Conservation (phyloP, 208 protist species). For the Novymonas esmeraldas region DNA sequence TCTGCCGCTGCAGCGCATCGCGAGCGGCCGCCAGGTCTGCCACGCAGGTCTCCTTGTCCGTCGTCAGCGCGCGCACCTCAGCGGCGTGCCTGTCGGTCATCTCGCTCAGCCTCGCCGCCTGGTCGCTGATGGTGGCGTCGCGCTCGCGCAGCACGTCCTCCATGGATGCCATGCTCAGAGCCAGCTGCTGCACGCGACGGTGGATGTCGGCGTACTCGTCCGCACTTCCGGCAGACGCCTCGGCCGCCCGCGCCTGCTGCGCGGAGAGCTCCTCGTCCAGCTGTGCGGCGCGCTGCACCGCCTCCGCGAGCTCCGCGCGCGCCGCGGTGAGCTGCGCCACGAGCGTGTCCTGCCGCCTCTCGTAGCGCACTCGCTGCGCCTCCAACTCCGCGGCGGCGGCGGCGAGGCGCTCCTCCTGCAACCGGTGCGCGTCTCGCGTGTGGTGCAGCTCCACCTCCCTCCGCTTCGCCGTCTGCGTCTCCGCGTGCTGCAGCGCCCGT, state of each 20-base stretch:
- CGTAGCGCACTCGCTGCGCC: conserved; percentile 7
- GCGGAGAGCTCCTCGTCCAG: conserved; percentile 31
- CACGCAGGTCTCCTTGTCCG: conserved; percentile 30
- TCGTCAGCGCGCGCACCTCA: conserved; percentile 15
- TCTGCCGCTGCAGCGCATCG: conserved; percentile 53
- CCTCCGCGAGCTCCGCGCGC: conserved; percentile 28
- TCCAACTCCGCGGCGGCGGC: conserved; percentile 15
- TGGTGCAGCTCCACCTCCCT: conserved; percentile 62
- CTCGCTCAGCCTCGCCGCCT: conserved; percentile 27
- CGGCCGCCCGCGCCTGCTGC: conserved; percentile 23
- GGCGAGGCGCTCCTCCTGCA: conserved; percentile 9
- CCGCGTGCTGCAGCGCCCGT: conserved; percentile 38
- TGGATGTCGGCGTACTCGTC: conserved; percentile 39
- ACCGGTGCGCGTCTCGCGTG: conserved; percentile 44
- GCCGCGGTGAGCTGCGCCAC: conserved; percentile 29
- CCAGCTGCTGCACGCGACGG: conserved; percentile 27
- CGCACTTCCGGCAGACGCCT: conserved; percentile 19
- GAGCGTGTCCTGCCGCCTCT: conserved; percentile 29
- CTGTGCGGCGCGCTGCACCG: conserved; percentile 4
- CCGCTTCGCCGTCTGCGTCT: conserved; percentile 34
- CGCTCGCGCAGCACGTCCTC: conserved; percentile 25
- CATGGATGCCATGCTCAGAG: conserved; percentile 34
- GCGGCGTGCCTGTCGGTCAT: conserved; percentile 3
- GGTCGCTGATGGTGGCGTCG: conserved; percentile 24
- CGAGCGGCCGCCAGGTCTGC: conserved; percentile 12